These are phyloP conservation scores for Hanseniaspora gamundiae DNA, from an alignment of 1,139 yeast species.

Conservation along the genomic window DNA sequence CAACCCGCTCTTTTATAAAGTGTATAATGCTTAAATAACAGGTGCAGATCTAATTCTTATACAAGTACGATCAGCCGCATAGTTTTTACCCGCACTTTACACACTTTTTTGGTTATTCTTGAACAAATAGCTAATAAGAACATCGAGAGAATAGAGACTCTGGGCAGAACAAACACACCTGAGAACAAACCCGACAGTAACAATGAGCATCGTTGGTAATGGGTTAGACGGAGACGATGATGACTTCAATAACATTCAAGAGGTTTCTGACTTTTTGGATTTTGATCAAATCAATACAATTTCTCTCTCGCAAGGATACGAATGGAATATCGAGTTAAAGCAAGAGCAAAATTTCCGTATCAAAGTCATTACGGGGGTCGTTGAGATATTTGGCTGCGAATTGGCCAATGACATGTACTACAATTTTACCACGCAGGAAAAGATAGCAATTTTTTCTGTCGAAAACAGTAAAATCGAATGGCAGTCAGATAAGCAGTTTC, in stretches of 20 bases:
- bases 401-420: slow-evolving; percentile 61
- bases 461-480: slow-evolving; percentile 42
- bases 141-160: too few species aligned
- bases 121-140: too few species aligned
- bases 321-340: slow-evolving; percentile 79
- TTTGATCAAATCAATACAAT: slow-evolving; percentile 2
- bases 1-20: too few species aligned
- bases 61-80: too few species aligned
- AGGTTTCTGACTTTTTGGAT: background rate
- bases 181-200: background rate
- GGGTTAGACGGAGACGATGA: slow-evolving; percentile 3
- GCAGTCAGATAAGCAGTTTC: slow-evolving; percentile 16
- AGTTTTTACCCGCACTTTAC: too few species aligned
- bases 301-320: slow-evolving; percentile 37
- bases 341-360: slow-evolving; percentile 44
- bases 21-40: too few species aligned
- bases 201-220: slow-evolving; percentile 1
- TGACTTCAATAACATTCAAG: background rate
- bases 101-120: too few species aligned
- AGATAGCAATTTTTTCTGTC: slow-evolving; percentile 50
- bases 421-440: slow-evolving; percentile 39
- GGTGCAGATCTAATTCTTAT: too few species aligned
- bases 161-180: background rate
- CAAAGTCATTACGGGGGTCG: slow-evolving; percentile 53
- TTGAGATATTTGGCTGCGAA: slow-evolving; percentile 90